Evolutionary conservation across 2,329 filamentous ascomycete species (phyloP).

Genomic region (Epichloe bromicola): DNA sequence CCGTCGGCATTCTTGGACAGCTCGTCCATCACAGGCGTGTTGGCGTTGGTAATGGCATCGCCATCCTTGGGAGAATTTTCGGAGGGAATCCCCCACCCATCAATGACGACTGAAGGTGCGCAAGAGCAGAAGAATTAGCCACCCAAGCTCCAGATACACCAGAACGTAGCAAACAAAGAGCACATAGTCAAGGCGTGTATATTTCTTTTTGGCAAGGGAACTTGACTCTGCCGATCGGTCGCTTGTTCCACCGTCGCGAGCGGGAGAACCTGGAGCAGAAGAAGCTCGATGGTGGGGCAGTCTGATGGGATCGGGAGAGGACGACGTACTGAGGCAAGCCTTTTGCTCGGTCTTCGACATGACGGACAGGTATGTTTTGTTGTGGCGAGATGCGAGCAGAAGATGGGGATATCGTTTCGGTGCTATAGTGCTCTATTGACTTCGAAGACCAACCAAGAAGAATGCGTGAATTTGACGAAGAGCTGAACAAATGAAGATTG

Average conservation of each 20-base stretch:
- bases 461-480: constrained; percentile 5
- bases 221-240: constrained; percentile 5
- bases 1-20: constrained; percentile 74
- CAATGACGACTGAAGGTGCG: constrained; percentile 72
- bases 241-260: constrained; percentile 2
- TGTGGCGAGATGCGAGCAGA: not conserved
- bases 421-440: constrained; percentile 1
- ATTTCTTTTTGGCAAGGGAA: not conserved
- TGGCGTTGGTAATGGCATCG: constrained; percentile 86
- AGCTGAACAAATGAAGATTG: not conserved
- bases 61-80: constrained; percentile 72
- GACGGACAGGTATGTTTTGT: constrained; percentile 12
- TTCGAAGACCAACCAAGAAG: not conserved
- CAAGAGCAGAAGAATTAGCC: constrained; percentile 45
- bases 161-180: constrained; percentile 38
- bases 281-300: constrained; percentile 10
- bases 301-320: constrained; percentile 17
- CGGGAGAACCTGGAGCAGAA: constrained; percentile 3
- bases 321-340: constrained; percentile 48
- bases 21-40: constrained; percentile 90
- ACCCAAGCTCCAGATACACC: constrained; percentile 42
- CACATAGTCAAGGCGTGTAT: constrained; percentile 21
- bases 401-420: not conserved
- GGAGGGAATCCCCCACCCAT: constrained; percentile 88
- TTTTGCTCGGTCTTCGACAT: constrained; percentile 46